Evolutionary conservation across 768 basidiomycete species (phyloP), one percentile per base, ranked within the genome.

Genomic region (Rhodotorula sphaerocarpa): DNA sequence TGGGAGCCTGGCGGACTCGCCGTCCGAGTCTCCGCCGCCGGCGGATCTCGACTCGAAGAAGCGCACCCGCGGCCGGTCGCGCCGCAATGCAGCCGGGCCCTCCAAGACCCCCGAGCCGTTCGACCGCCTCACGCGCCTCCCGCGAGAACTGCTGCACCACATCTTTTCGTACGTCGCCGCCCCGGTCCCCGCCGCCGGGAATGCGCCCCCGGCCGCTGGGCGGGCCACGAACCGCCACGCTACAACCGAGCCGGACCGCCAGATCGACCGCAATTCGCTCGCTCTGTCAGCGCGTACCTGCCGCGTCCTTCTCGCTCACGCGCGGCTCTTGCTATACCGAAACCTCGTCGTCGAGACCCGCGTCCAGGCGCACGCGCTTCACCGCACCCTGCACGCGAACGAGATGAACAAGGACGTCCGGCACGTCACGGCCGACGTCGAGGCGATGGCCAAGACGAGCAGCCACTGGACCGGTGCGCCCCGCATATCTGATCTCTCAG

Each of bases 391-490:
- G 34, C 67, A 68, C 21, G 67, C 62, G 21, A 61, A 50, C 36
- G 62, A 58, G 12, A 41, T 46, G 2, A 30, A 28, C 18, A 50
- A 31, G 52, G 25, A 14, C 11, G 67, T 68, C 3, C 45, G 56
- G 44, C 43, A 18, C 18, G 43, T 68, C 20, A 33, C 28, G 43
- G 67, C 67, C 6, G 60, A 68, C 25, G 63, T 68, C 27, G 63
- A 57, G 48, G 47, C 20, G 34, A 64, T 64, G 59, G 50, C 55
- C 0, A 68, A 59, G 59, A 64, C 67, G 25, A 61, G 59, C 31
- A 50, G 46, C 7, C 63, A 64, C 44, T 68, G 67, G 67, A 36
- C 61, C 30, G 66, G 66, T 67, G n/a, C 44, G 66, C 57, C 12
- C 7, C 6, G 27, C 1, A 10, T 15, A 2, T n/a, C 11, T 31